A percentile compares a stretch with the other conserved stretches of the same genome.
Evolutionary conservation across 2,329 filamentous ascomycete genomes (phyloP).

Genomic region (Trichophyton verrucosum): DNA sequence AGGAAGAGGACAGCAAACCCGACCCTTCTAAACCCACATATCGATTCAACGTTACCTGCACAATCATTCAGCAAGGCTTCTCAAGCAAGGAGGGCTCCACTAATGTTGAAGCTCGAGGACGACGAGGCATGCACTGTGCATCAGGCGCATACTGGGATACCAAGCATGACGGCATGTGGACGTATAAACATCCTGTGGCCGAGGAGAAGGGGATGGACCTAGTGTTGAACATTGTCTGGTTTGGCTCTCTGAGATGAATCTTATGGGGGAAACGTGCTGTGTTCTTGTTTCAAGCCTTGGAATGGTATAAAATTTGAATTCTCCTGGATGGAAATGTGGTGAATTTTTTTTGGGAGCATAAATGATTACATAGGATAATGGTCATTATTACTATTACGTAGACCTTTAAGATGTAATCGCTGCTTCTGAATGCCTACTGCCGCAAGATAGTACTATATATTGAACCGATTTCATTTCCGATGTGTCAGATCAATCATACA

Average conservation of each 20-base stretch:
- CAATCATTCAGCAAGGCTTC: slow-evolving; percentile 82
- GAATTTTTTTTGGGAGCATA: neutral
- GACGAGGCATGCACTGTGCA: slow-evolving; percentile 54
- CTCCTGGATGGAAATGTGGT: neutral
- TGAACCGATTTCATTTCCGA: neutral
- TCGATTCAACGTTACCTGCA: slow-evolving; percentile 97
- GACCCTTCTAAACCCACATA: slow-evolving; percentile 45
- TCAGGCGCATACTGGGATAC: slow-evolving; percentile 41
- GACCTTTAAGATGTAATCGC: too few species aligned
- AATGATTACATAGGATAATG: neutral
- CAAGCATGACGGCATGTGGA: slow-evolving; percentile 43
- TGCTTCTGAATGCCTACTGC: too few species aligned
- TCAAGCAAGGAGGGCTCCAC: slow-evolving; percentile 15
- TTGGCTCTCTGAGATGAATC: slow-evolving; percentile 23
- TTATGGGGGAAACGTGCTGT: neutral
- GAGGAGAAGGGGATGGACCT: slow-evolving; percentile 38
- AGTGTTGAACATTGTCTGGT: slow-evolving; percentile 39
- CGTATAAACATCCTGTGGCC: slow-evolving; percentile 38
- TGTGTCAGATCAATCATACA: neutral
- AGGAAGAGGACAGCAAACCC: slow-evolving; percentile 25
- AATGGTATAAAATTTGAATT: neutral
- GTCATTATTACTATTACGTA: too few species aligned
- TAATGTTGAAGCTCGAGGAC: slow-evolving; percentile 43
- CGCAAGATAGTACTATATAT: neutral
- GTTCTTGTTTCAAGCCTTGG: neutral